Evolutionary conservation across 169 alveolate species (phyloP).

Genomic region (Besnoitia besnoiti): DNA sequence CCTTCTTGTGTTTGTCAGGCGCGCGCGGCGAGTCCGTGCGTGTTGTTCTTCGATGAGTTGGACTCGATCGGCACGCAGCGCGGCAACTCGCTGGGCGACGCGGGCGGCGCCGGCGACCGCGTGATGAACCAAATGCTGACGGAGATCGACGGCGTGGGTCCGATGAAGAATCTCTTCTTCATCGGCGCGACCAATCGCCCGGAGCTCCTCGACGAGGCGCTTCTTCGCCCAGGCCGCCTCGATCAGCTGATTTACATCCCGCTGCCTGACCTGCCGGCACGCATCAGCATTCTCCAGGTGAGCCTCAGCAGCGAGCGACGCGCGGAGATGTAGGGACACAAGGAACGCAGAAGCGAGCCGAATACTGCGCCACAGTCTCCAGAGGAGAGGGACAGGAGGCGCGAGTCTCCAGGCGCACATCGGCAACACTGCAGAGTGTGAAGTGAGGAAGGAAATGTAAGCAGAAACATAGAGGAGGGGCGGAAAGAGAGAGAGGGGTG

Average conservation of each 20-base stretch:
- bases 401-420: too few species aligned
- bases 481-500: neutral
- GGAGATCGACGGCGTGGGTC: slow-evolving; percentile 99
- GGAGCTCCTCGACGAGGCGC: slow-evolving; percentile 98
- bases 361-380: too few species aligned
- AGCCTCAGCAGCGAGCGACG: slow-evolving; percentile 35
- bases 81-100: slow-evolving; percentile 89
- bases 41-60: slow-evolving; percentile 98
- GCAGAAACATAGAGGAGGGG: neutral
- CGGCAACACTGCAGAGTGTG: neutral
- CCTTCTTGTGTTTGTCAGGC: slow-evolving; percentile 75
- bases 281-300: slow-evolving; percentile 92
- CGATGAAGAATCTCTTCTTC: slow-evolving; percentile 98
- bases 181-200: slow-evolving; percentile 99
- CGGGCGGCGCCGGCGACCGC: slow-evolving; percentile 99
- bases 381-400: too few species aligned
- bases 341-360: too few species aligned
- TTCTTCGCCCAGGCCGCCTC: slow-evolving; percentile 99
- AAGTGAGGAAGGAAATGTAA: slow-evolving; percentile 77
- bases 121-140: slow-evolving; percentile 99
- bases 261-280: slow-evolving; percentile 98
- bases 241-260: slow-evolving; percentile 99
- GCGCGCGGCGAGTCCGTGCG: slow-evolving; percentile 99
- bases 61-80: slow-evolving; percentile 98
- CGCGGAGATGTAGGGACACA: neutral